phyloP scores from a whole-genome alignment of 208 protist genomes.

The Strigomonas culicis region DNA sequence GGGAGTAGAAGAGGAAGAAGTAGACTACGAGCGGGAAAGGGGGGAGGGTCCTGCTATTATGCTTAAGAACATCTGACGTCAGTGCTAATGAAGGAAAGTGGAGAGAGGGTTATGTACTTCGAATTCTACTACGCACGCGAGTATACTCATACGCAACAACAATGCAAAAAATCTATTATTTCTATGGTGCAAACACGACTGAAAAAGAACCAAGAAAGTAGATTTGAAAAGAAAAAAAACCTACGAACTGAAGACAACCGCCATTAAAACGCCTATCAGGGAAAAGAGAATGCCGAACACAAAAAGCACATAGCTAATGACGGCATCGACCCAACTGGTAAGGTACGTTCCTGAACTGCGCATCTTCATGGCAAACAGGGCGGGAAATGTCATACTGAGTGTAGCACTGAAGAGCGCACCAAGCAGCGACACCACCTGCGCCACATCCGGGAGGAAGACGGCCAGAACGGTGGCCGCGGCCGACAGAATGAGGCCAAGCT shows the following conservation, averaged over 20 bases:
- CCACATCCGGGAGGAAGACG: conserved; percentile 66
- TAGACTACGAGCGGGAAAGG: too few relatives aligned
- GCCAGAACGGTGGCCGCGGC: conserved; percentile 33
- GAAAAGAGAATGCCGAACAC: conserved; percentile 54
- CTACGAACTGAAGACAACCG: conserved; percentile 29
- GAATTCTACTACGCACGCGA: too few relatives aligned
- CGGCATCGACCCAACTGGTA: conserved; percentile 34
- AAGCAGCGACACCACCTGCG: conserved; percentile 54
- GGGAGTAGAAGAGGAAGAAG: background rate
- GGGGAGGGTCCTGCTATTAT: too few relatives aligned
- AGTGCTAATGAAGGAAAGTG: too few relatives aligned
- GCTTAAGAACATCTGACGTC: too few relatives aligned
- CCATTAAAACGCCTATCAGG: conserved; percentile 45
- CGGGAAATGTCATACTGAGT: conserved; percentile 77
- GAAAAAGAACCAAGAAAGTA: too few relatives aligned
- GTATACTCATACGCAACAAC: background rate
- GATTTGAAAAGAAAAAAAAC: too few relatives aligned
- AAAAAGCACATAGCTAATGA: conserved; percentile 40
- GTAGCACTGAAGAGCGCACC: conserved; percentile 71
- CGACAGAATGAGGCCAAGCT: conserved; percentile 39
- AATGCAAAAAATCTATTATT: too few relatives aligned
- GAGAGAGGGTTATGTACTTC: too few relatives aligned
- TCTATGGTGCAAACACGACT: too few relatives aligned
- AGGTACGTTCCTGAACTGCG: conserved; percentile 50
- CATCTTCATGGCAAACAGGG: conserved; percentile 74